Evolutionary conservation across 345 rosid genomes (phyloP).

Genomic region (Viola odorata): DNA sequence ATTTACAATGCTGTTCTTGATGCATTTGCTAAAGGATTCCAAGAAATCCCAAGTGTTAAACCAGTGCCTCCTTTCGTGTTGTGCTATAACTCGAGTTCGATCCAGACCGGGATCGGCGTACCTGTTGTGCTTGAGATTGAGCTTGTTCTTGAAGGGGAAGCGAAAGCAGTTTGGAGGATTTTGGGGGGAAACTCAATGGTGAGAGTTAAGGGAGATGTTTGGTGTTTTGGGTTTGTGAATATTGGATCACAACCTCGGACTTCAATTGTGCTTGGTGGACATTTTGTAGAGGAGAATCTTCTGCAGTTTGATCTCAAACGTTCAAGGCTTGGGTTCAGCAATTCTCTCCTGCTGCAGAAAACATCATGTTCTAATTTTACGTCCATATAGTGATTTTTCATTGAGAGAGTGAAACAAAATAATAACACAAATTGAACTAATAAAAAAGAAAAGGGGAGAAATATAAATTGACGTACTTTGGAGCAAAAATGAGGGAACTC

Average conservation of each 20-base stretch:
- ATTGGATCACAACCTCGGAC: constrained; percentile 4
- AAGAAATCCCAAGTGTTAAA: background rate
- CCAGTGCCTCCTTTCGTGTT: constrained; percentile 16
- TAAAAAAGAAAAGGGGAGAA: too few relatives aligned
- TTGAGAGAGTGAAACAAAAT: too few relatives aligned
- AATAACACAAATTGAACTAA: too few relatives aligned
- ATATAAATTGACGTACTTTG: too few relatives aligned
- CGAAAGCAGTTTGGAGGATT: constrained; percentile 3
- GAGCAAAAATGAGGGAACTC: too few relatives aligned
- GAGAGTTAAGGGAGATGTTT: background rate
- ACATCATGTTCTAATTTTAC: background rate
- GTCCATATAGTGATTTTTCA: too few relatives aligned
- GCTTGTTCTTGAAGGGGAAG: background rate
- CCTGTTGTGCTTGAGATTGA: constrained; percentile 8
- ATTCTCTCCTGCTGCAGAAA: constrained; percentile 2
- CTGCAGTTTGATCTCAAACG: constrained; percentile 10
- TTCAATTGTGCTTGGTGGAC: constrained; percentile 6
- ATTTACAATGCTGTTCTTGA: constrained; percentile 34
- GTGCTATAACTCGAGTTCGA: constrained; percentile 10
- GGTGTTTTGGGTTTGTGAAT: constrained; percentile 14
- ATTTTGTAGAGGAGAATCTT: constrained; percentile 9
- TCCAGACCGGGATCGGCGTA: background rate
- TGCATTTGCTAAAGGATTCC: constrained; percentile 20
- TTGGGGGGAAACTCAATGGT: constrained; percentile 13
- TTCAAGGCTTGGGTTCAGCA: constrained; percentile 8